Base-by-base conservation (phyloP, 108 stramenopile genomes). In the Pseudonitzschia delicatissima region DNA sequence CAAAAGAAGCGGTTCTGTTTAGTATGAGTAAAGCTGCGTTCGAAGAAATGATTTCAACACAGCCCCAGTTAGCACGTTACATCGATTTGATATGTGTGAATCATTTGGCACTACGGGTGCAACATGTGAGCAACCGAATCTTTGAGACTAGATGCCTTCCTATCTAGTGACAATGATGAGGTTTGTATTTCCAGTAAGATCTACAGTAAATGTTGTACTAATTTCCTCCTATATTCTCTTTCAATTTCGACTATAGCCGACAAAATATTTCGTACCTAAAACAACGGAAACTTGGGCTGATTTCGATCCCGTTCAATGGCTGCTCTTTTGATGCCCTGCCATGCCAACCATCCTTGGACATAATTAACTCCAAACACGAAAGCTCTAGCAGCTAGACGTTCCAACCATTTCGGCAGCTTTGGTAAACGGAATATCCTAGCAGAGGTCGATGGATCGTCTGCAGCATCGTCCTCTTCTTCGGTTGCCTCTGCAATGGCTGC, bases 261-360 rank as follows among this genome's bases (percentile, higher is more conserved):
- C 37, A 39, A 8, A 6, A 11, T 39, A 39, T 39, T 39, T 39
- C 11, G 7, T 2, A 21, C 9, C 33, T 82, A 94, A 62, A 94
- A 93, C 47, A 89, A 45, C 9, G 92, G 92, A 81, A 94, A 94
- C 67, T 94, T 94, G 4, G 92, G 92, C 84, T 91, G 83, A 20
- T 74, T 53, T 36, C 77, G 71, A 64, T 94, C 92, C 0, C 92
- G 82, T 52, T 80, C 79, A 47, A 68, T 40, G 34, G 92, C 92
- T 27, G 90, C 92, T 58, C 78, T 76, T 55, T 73, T 72, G 27
- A 94, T 57, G 17, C 77, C 80, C 72, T 94, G 92, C 58, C 83
- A 84, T 9, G 86, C 86, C 44, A 94, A 57, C 92, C 90, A 91
- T 33, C 92, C 92, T 57, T 94, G 92, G 4, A 87, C 17, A 61